phyloP scores from a whole-genome alignment of 768 basidiomycete species.

The Kwoniella shandongensis region DNA sequence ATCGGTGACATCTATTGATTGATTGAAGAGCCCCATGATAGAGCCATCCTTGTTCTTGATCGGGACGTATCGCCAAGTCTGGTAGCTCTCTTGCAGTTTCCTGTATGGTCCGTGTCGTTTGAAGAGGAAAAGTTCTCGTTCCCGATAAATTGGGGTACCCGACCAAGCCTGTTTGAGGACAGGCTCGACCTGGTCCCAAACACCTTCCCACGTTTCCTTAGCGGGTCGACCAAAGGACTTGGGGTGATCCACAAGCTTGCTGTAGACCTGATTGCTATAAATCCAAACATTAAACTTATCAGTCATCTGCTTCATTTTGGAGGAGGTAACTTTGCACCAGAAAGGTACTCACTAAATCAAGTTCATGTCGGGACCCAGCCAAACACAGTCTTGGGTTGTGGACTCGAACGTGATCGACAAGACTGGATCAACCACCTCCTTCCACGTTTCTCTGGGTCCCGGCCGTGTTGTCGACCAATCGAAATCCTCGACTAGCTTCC shows the following conservation, averaged over 20 bases:
- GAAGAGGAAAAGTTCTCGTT: constrained; percentile 34
- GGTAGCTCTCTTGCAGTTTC: constrained; percentile 32
- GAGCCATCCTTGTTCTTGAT: constrained; percentile 29
- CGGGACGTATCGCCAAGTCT: constrained; percentile 41
- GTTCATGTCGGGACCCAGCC: constrained; percentile 40
- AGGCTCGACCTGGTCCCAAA: constrained; percentile 35
- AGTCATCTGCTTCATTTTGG: not conserved
- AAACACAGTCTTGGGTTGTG: constrained; percentile 27
- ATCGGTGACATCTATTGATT: constrained; percentile 35
- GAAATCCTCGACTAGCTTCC: constrained; percentile 26
- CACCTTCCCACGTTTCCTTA: constrained; percentile 28
- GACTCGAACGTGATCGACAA: constrained; percentile 36
- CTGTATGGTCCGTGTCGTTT: constrained; percentile 21
- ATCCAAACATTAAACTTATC: not conserved
- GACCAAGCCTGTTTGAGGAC: constrained; percentile 7
- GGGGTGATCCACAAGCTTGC: constrained; percentile 35
- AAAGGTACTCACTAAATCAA: constrained; percentile 33
- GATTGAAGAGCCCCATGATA: constrained; percentile 40
- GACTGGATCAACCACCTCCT: constrained; percentile 30
- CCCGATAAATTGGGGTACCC: constrained; percentile 27
- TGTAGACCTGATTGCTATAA: constrained; percentile 34
- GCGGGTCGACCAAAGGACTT: constrained; percentile 30
- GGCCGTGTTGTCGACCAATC: constrained; percentile 40
- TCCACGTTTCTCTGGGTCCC: constrained; percentile 35
- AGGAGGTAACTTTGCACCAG: not conserved